Conservation (phyloP, 2,329 filamentous ascomycete species). For the Trichoderma sp. region DNA sequence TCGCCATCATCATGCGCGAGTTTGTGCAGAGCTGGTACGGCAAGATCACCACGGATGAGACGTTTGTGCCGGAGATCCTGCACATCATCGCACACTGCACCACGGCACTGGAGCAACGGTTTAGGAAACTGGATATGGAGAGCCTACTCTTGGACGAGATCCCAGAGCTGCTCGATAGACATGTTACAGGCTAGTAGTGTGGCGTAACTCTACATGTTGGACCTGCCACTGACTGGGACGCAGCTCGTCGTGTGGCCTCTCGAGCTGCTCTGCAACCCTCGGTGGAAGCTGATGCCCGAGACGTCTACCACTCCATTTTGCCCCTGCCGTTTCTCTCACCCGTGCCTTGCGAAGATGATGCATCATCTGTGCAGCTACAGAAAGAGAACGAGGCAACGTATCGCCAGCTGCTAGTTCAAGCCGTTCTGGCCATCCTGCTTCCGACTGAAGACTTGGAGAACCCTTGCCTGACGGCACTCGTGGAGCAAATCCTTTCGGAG, state of each 20-base stretch:
- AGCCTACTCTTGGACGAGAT: constrained; percentile 84
- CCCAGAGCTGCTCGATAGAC: constrained; percentile 76
- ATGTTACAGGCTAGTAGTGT: constrained; percentile 68
- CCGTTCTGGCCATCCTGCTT: constrained; percentile 78
- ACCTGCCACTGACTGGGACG: constrained; percentile 31
- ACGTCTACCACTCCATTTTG: constrained; percentile 81
- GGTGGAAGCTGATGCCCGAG: constrained; percentile 63
- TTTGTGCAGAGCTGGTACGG: constrained; percentile 93
- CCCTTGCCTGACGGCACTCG: constrained; percentile 77
- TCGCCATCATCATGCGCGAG: constrained; percentile 86
- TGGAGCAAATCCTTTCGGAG: constrained; percentile 86
- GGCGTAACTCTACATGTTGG: constrained; percentile 6
- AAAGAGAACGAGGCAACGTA: constrained; percentile 79
- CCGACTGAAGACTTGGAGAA: constrained; percentile 94
- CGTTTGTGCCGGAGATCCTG: constrained; percentile 84
- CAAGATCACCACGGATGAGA: constrained; percentile 87
- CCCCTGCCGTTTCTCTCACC: constrained; percentile 82
- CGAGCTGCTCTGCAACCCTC: constrained; percentile 61
- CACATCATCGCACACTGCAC: constrained; percentile 93
- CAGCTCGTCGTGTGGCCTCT: constrained; percentile 75
- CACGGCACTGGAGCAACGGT: constrained; percentile 80
- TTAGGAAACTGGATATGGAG: constrained; percentile 82
- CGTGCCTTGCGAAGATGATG: constrained; percentile 63
- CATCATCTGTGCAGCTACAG: constrained; percentile 61
- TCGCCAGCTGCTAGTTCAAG: constrained; percentile 84